A percentile compares a stretch with the other conserved stretches of the same genome.
Conservation (phyloP, 1,284 basidiomycete species). For the Sphaerobolus stellatus region DNA sequence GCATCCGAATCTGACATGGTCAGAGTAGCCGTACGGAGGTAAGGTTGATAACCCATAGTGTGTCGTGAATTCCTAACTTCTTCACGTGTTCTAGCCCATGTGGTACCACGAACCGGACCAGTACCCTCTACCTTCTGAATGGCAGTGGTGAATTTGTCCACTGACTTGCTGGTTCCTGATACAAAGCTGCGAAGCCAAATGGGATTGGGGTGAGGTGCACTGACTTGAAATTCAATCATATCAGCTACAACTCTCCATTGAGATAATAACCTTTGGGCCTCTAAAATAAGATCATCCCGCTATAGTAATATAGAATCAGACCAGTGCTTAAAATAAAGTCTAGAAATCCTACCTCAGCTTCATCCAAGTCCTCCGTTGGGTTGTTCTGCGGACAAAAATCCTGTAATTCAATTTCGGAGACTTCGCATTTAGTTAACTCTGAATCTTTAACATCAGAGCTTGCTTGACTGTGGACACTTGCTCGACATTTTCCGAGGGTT, state of each 20-base stretch:
- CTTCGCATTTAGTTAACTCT: not conserved
- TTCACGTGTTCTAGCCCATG: not conserved
- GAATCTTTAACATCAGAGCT: not conserved
- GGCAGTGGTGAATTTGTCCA: not conserved
- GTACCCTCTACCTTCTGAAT: not conserved
- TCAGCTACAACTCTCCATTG: not conserved
- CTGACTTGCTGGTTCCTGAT: not conserved
- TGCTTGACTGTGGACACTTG: not conserved
- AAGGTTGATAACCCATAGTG: slow-evolving; percentile 1
- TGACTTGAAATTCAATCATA: not conserved
- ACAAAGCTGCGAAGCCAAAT: not conserved
- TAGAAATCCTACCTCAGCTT: not conserved
- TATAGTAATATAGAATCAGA: not conserved
- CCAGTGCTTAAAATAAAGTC: not conserved
- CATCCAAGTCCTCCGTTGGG: not conserved
- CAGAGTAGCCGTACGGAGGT: too few species aligned
- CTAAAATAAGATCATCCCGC: not conserved
- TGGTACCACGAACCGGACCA: not conserved
- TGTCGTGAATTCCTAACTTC: not conserved
- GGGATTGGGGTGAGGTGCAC: not conserved
- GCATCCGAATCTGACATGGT: too few species aligned
- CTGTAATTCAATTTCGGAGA: not conserved
- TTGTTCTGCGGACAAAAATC: too few species aligned
- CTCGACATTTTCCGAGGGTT: not conserved
- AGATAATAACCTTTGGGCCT: not conserved